Percentiles rank a stretch among this genome's conserved stretches.
These are phyloP conservation scores for Solanum ossicruentum DNA, from an alignment of 257 asterid genomes.

Conservation along the genomic window DNA sequence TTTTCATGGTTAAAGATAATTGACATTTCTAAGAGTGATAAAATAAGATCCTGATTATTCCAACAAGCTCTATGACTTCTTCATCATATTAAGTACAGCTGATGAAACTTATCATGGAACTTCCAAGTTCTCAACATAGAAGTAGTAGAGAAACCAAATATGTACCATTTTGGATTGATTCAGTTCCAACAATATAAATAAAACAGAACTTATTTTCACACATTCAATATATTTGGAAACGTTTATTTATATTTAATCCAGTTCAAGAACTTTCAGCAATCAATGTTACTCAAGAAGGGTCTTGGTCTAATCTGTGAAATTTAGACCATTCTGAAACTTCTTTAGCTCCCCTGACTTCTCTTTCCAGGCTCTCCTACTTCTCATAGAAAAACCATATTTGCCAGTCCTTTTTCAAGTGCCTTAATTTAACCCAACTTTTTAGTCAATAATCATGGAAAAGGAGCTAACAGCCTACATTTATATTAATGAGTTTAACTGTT, in stretches of 20 bases:
- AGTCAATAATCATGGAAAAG: neutral
- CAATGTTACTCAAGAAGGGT: neutral
- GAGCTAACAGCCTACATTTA: neutral
- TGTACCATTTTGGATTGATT: neutral
- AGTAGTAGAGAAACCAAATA: neutral
- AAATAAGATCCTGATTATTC: neutral
- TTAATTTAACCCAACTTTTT: neutral
- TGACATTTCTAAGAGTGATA: neutral
- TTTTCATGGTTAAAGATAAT: neutral
- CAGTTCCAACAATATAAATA: neutral
- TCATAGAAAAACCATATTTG: neutral
- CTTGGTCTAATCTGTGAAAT: neutral
- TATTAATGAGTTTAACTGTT: neutral
- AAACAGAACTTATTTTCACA: neutral
- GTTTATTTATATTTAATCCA: neutral
- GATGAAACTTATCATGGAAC: neutral
- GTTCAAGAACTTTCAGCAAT: neutral
- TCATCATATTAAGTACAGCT: neutral
- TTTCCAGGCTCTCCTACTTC: neutral
- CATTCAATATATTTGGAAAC: neutral
- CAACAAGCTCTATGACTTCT: neutral
- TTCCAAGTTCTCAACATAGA: neutral
- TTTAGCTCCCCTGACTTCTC: neutral
- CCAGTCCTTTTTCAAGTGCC: neutral
- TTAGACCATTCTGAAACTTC: neutral